Base-by-base conservation (phyloP, 2,329 filamentous ascomycete genomes). In the Arthroderma sp. region DNA sequence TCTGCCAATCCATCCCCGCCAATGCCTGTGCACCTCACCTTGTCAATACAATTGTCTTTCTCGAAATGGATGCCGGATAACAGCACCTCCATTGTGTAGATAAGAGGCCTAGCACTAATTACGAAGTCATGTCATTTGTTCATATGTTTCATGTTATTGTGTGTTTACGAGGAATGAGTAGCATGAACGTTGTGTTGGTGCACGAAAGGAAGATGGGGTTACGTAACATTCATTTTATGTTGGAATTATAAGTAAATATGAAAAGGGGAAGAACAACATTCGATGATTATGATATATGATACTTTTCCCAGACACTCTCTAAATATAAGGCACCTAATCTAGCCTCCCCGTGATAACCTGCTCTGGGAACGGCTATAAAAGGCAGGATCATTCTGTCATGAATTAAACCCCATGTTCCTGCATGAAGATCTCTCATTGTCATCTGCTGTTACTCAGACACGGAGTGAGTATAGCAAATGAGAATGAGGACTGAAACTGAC, bases 91-190 rank as follows among this genome's bases (percentile, higher is more conserved):
- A 17, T 19, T 51, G 47, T 51, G 47, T 51, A 51, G 28, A 31
- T 51, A 33, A 31, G 47, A 51, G 47, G 47, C 23, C 23, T 31
- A 51, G 47, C 47, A 51, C 47, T 33, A 51, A 19, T 51, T 51
- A 51, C 47, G 47, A 51, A 51, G 47, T 51, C 47, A 51, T 35
- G 47, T 33, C 47, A 17, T 51, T 51, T 51, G 47, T 33, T 51
- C 33, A 7, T 31, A 28, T 51, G n/a, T 17, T 51, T 19, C 13
- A 17, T 33, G 28, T 47, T 47, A 6, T n/a, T 51, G 7, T 51
- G n/a, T 51, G 17, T 31, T 33, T 31, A 51, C 13, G 47, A 51
- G 33, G 28, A 51, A 11, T 31, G 25, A 51, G 13, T 51, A 51
- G 4, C 47, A 51, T 51, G 47, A 51, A n/a, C 19, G n/a, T 51